Base-by-base conservation (phyloP, 2,329 filamentous ascomycete species). In the Fusarium napiforme region DNA sequence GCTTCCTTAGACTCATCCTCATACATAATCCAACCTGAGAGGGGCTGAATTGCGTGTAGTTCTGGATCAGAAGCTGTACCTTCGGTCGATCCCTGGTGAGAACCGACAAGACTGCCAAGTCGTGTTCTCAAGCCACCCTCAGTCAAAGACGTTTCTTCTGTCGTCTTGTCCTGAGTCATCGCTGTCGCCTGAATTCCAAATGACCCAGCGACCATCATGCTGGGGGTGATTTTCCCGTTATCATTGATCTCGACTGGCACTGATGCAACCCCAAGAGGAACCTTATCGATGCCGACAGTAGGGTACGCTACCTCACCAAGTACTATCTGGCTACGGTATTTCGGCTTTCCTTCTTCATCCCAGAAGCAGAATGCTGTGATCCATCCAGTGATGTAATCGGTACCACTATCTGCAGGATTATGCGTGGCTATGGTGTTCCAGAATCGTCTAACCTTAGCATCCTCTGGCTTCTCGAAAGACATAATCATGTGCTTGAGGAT, bases 41-140 rank as follows among this genome's bases (percentile, higher is more conserved):
- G 9, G n/a, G 40, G 40, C 7, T 42, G 40, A 4, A 42, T 42
- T 23, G 40, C 40, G 9, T 42, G 23, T 0, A 42, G 40, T 16
- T 16, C n/a, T 7, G 21, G 7, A 16, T 10, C 21, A 9, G 21
- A 10, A 42, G 14, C 21, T n/a, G 40, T 42, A n/a, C 0, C 40
- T n/a, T n/a, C 40, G 21, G 21, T 10, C 21, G 21, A 42, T 16
- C n/a, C 21, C 21, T 42, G 3, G 0, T 42, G 40, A 42, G 21
- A 16, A n/a, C 1, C 40, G 0, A n/a, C 40, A n/a, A 16, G 3
- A 3, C 14, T 42, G 5, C 1, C 6, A 42, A n/a, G 40, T 3
- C 21, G 21, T n/a, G 40, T 42, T 42, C 21, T 16, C 21, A 10
- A 42, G 14, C 1, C 21, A 6, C 5, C 40, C 21, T 0, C 7